Base-by-base conservation (phyloP, 2,329 filamentous ascomycete species). In the Fusarium sp. region DNA sequence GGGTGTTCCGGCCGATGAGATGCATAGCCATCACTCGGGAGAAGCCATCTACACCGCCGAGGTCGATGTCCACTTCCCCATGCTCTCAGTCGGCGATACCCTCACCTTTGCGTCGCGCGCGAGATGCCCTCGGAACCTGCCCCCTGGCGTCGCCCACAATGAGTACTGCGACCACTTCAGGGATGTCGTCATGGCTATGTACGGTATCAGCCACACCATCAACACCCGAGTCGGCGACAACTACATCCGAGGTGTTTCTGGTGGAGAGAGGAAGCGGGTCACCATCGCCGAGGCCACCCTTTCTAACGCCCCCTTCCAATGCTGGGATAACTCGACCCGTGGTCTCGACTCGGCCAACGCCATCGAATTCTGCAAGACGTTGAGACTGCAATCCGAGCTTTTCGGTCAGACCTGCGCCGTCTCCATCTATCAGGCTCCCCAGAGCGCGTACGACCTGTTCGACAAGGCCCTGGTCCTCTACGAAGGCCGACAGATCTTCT, bases 241-340 rank as follows among this genome's bases (percentile, higher is more conserved):
- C 72, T 87, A 84, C 77, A 88, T 92, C 8, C 89, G 92, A 40
- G 93, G 93, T 79, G 91, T 95, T 0, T 93, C 91, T 45, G 94
- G 93, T 70, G 93, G 94, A 56, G 93, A 95, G 81, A 86, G 93
- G 27, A 95, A 95, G 81, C 91, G 93, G 76, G 93, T 94, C 6
- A 92, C 91, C 25, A 94, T 95, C 74, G 92, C 92, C 1, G 93
- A 95, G 80, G 93, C 92, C 0, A 83, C 86, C 0, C 82, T 90
- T n/a, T 88, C 87, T 6, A 84, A 84, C 27, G 86, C 87, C 0
- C 87, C 87, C 3, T 81, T 79, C 25, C 77, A 78, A 56, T 81
- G 80, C 58, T 81, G 80, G 79, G 80, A 81, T 11, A 81, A 81
- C 54, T 80, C 78, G 9, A 81, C 80, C 2, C 79, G 80, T 3